Evolutionary conservation across 1,284 basidiomycete species (phyloP).

Genomic region (Boletus mariae): DNA sequence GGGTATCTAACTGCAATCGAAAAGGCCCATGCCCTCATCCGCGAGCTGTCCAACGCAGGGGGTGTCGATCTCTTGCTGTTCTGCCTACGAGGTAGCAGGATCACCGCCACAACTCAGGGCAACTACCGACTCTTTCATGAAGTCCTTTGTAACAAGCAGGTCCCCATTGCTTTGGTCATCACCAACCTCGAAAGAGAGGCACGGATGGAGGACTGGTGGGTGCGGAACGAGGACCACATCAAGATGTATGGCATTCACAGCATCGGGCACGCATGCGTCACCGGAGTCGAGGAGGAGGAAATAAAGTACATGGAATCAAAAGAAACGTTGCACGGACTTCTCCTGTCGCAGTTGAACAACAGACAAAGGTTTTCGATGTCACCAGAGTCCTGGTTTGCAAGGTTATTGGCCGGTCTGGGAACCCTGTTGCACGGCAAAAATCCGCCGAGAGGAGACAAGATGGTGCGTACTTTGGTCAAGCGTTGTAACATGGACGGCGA

Average conservation of each 20-base stretch:
- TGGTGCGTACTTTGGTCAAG: constrained; percentile 23
- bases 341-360: constrained; percentile 14
- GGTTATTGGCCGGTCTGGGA: constrained; percentile 21
- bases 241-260: constrained; percentile 31
- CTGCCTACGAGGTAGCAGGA: constrained; percentile 37
- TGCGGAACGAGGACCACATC: constrained; percentile 32
- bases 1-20: constrained; percentile 32
- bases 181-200: constrained; percentile 39
- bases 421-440: constrained; percentile 19
- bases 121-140: constrained; percentile 38
- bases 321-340: constrained; percentile 14
- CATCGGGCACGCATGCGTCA: constrained; percentile 38
- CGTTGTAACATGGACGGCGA: constrained; percentile 30
- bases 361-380: constrained; percentile 24
- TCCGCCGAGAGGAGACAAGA: constrained; percentile 26
- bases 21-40: constrained; percentile 35
- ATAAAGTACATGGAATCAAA: constrained; percentile 26
- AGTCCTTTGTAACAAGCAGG: constrained; percentile 33
- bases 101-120: constrained; percentile 32
- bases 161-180: constrained; percentile 38
- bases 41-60: constrained; percentile 24
- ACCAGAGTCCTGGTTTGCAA: constrained; percentile 25
- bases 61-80: constrained; percentile 39
- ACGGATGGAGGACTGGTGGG: constrained; percentile 40
- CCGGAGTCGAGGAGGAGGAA: constrained; percentile 33